A percentile compares a stretch with the other conserved stretches of the same genome.
These are phyloP conservation scores for Asterophora lycoperdoides DNA, from an alignment of 768 basidiomycete species.

Conservation along the genomic window DNA sequence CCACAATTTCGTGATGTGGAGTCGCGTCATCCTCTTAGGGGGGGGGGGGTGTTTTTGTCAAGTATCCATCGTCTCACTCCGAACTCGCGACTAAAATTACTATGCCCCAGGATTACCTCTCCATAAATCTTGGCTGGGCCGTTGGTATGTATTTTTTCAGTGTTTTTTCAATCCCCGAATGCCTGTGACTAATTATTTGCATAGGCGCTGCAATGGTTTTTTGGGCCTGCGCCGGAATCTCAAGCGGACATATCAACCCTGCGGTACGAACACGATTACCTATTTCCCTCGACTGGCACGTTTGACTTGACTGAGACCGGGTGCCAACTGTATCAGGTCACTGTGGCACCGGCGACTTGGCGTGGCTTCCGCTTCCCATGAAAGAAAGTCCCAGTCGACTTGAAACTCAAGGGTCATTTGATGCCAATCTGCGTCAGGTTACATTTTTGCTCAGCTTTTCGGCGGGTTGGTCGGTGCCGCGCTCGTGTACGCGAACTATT, in stretches of 20 bases:
- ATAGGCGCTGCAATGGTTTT: conserved; percentile 43
- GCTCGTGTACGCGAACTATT: conserved; percentile 61
- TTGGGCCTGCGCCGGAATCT: conserved; percentile 44
- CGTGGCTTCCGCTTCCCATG: conserved; percentile 69
- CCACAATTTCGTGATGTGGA: no score
- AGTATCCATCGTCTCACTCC: no score
- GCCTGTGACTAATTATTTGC: no score
- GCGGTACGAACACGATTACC: conserved; percentile 24
- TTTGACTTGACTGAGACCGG: conserved; percentile 4
- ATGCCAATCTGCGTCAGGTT: conserved; percentile 24
- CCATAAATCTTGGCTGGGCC: no score
- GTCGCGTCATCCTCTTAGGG: no score
- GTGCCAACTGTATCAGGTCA: conserved; percentile 36
- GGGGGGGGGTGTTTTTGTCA: no score
- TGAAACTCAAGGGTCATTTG: background rate
- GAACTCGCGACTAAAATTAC: no score
- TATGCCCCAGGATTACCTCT: no score
- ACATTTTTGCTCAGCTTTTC: conserved; percentile 58
- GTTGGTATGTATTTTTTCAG: no score
- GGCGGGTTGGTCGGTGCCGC: conserved; percentile 60
- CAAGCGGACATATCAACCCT: conserved; percentile 45
- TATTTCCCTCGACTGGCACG: no score
- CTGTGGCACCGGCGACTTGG: conserved; percentile 56
- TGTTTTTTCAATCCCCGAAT: no score
- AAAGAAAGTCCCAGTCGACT: conserved; percentile 54